Base-by-base conservation (phyloP, 768 basidiomycete genomes). In the Agrocybe praecox region DNA sequence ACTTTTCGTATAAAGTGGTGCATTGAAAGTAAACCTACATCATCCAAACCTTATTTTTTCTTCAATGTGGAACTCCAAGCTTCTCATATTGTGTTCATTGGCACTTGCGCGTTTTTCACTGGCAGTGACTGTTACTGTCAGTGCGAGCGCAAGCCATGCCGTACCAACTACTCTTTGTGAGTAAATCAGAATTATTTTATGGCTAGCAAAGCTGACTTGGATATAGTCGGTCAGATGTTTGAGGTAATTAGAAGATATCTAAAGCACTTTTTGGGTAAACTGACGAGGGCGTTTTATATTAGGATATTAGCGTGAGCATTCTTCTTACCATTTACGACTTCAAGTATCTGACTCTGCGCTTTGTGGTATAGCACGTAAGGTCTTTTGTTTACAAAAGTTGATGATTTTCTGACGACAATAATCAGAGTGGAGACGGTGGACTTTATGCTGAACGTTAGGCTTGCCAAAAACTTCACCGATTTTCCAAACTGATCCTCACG, bases 131-230 rank as follows among this genome's bases (percentile, higher is more conserved):
- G 73, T 84, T 4, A 73, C 63, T 10, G 73, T 84, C 26, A 74
- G 71, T 62, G 74, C 72, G 19, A 76, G 75, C 0, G 79, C 81
- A 0, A 81, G 80, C 55, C 84, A 85, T 67, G 52, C 73, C 1
- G 80, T 85, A 34, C 83, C 84, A 6, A 74, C 76, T 1, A 77
- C 81, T 4, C 65, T 85, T 40, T 84, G 84, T 84, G 26, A 29
- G 26, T 29, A 61, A 60, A 81, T 72, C 10, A n/a, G 8, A 3
- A 19, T 26, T 10, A 23, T 23, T 34, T 23, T 29, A 17, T 17
- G 9, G 2, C 26, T 14, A 9, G 26, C 4, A 29, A 29, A 29
- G 26, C 26, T 29, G 9, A 29, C 9, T 29, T 29, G 26, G 9
- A 29, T 9, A 9, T 29, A 29, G 26, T 29, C 9, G 26, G 26